Evolutionary conservation across 2,329 filamentous ascomycete genomes (phyloP), one percentile per base, ranked within the genome.

Genomic region (Hypoxylon sp.): DNA sequence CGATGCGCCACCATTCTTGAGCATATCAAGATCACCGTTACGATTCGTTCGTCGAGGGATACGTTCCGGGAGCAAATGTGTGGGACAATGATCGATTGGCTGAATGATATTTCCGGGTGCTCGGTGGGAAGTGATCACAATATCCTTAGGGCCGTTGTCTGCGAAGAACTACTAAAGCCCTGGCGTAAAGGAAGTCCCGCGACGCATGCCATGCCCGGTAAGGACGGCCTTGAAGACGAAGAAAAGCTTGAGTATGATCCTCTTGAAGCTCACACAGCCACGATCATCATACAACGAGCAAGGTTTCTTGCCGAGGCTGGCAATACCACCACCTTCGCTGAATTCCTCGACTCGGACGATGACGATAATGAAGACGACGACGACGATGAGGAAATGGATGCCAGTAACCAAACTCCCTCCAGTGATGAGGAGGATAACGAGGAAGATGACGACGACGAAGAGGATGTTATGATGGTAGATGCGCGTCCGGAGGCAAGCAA

Each of bases 21-120:
- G 78, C 90, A 97, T 64, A 97, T 99, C 77, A 94, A 97, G 75
- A 88, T 99, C 59, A 98, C 95, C 0, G 93, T 97, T 50, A 99
- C 95, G 0, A 93, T 99, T 64, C 88, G 95, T 46, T 97, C 94
- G 8, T 89, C 95, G 4, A 87, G 96, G 70, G 95, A 99, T 78
- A 98, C 93, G 0, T 99, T 98, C 79, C 87, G 95, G 62, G 95
- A 99, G 76, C 92, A 98, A 76, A 99, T 99, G 96, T 97, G 94
- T 72, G 93, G 92, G n/a, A 93, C 93, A 15, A 94, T 99, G 64
- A 91, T 99, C 56, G 94, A 97, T 72, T 99, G 96, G 96, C 85
- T 99, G 19, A 86, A 89, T 54, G 96, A 99, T 77, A 96, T 99
- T 72, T 87, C 93, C 6, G 93, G 93, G 28, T 97, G 94, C 77